phyloP scores from a whole-genome alignment of 352 stramenopile genomes.

The Phytophthora syringae region DNA sequence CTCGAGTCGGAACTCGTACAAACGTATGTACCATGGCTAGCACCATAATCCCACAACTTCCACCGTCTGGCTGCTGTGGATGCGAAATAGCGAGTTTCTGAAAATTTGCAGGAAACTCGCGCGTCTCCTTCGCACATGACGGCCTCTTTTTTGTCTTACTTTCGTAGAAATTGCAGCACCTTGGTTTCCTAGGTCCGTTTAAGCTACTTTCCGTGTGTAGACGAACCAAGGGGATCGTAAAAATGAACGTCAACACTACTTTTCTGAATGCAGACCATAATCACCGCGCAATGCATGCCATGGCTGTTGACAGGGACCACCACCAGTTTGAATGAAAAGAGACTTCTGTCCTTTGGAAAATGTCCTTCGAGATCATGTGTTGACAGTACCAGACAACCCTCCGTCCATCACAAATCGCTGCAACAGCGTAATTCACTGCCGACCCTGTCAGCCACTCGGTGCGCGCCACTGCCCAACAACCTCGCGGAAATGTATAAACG shows the following conservation, averaged over 20 bases:
- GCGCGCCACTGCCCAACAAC: neutral
- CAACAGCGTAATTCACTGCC: slow-evolving; percentile 1
- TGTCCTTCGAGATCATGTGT: slow-evolving; percentile 4
- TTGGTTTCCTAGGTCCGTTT: neutral
- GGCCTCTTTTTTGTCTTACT: neutral
- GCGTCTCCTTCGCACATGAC: neutral
- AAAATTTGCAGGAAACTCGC: neutral
- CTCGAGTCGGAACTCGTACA: neutral
- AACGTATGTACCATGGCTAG: neutral
- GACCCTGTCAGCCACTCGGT: slow-evolving; percentile 2
- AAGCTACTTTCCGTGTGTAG: neutral
- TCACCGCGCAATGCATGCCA: neutral
- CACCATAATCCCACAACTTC: neutral
- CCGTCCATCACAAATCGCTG: neutral
- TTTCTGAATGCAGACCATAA: neutral
- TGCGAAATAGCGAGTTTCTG: neutral
- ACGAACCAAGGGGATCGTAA: neutral
- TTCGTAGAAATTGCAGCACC: neutral
- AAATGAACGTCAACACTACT: neutral
- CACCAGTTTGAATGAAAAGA: slow-evolving; percentile 6
- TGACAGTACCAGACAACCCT: neutral
- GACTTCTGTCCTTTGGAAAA: slow-evolving; percentile 1
- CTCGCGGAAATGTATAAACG: neutral
- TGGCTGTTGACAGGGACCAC: neutral
- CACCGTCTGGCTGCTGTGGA: neutral